Evolutionary conservation across 2,329 filamentous ascomycete species (phyloP).

Genomic region (Talaromyces amestolkiae): DNA sequence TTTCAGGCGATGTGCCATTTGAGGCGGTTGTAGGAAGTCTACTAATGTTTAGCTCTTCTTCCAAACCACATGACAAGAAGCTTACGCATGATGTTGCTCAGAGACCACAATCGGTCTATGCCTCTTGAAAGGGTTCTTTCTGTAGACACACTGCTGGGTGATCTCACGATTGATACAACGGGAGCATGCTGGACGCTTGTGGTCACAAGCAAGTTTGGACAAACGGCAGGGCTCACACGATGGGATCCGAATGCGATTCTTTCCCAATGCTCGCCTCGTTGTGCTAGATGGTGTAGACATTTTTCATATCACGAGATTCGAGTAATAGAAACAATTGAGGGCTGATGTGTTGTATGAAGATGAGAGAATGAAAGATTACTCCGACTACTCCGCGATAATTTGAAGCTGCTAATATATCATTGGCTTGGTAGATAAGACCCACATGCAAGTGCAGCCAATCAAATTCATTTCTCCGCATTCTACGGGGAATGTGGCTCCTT

Average conservation of each 20-base stretch:
- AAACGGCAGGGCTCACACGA: constrained; percentile 18
- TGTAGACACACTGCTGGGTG: constrained; percentile 11
- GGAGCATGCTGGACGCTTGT: constrained; percentile 14
- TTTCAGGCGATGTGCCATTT: constrained; percentile 4
- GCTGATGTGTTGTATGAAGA: background rate
- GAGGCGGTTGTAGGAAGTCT: background rate
- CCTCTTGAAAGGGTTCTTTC: constrained; percentile 17
- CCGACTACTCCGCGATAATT: constrained; percentile 1
- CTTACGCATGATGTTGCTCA: constrained; percentile 10
- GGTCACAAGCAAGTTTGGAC: constrained; percentile 17
- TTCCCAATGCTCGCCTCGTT: constrained; percentile 8
- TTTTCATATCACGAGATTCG: background rate
- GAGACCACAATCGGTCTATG: constrained; percentile 10
- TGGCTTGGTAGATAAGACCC: background rate
- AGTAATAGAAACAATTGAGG: background rate
- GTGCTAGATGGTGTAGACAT: constrained; percentile 4
- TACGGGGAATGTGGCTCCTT: background rate
- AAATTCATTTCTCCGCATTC: background rate
- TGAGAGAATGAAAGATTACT: background rate
- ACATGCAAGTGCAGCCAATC: background rate
- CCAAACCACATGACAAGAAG: background rate
- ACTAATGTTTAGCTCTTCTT: background rate
- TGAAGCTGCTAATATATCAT: background rate
- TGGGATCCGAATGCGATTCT: constrained; percentile 11
- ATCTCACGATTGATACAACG: constrained; percentile 18